Percentiles rank a stretch among this genome's conserved stretches.
Evolutionary conservation across 1,284 basidiomycete genomes (phyloP).

Genomic region (Boletus mariae): DNA sequence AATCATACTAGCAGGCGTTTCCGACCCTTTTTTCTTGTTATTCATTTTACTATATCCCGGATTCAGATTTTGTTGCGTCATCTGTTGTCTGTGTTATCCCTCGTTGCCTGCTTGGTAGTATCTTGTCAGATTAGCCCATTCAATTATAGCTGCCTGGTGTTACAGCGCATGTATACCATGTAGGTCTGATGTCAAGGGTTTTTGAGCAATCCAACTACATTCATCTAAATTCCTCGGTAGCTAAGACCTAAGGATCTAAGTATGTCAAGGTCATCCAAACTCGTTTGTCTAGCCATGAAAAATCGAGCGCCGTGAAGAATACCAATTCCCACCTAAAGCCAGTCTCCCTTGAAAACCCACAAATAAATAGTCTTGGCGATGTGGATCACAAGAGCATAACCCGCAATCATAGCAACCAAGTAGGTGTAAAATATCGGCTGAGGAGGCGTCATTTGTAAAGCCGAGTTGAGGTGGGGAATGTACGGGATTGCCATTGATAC

Average conservation of each 20-base stretch:
- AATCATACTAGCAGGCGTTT: too few relatives aligned
- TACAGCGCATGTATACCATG: too few relatives aligned
- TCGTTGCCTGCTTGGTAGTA: too few relatives aligned
- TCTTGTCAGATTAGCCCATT: too few relatives aligned
- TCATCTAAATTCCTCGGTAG: not conserved
- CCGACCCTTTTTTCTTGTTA: too few relatives aligned
- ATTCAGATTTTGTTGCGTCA: too few relatives aligned
- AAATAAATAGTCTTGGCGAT: constrained; percentile 28
- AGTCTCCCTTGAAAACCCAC: constrained; percentile 28
- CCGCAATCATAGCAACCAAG: constrained; percentile 18
- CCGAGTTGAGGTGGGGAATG: constrained; percentile 31
- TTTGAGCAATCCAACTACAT: not conserved
- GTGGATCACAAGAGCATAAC: constrained; percentile 28
- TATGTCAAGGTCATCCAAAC: not conserved
- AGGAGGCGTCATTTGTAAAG: constrained; percentile 30
- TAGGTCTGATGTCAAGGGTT: not conserved
- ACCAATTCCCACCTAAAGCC: constrained; percentile 18
- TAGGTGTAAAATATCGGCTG: constrained; percentile 31
- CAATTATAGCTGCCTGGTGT: too few relatives aligned
- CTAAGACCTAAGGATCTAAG: not conserved
- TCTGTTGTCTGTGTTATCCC: too few relatives aligned
- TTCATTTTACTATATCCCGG: too few relatives aligned
- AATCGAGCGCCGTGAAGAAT: not conserved
- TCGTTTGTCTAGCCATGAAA: not conserved
- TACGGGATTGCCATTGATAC: constrained; percentile 33